A percentile compares a stretch with the other conserved stretches of the same genome.
phyloP scores from a whole-genome alignment of 495 filamentous ascomycete genomes.

The Hypoxylon rickii region DNA sequence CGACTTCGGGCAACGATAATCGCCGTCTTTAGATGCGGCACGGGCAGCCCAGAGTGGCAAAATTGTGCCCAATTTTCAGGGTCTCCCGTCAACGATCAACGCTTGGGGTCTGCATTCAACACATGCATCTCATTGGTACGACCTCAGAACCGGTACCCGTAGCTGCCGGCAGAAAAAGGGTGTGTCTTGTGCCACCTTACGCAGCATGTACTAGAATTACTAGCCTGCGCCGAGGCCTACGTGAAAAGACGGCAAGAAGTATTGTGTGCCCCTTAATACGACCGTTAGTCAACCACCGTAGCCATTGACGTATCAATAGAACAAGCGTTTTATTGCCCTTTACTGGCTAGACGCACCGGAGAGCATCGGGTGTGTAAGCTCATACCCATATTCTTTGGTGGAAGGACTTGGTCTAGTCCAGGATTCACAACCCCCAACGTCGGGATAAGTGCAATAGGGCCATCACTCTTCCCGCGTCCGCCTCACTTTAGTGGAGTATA shows the following conservation, averaged over 20 bases:
- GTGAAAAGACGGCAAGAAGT: slow-evolving; percentile 1
- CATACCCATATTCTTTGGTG: slow-evolving; percentile 1
- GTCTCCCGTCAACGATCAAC: slow-evolving; percentile 14
- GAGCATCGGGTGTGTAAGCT: slow-evolving; percentile 18
- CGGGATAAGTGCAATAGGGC: slow-evolving; percentile 10
- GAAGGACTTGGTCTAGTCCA: slow-evolving; percentile 15
- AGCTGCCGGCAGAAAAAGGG: slow-evolving; percentile 17
- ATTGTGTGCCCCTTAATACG: slow-evolving; percentile 16
- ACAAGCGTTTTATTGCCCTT: slow-evolving; percentile 3
- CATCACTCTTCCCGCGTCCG: slow-evolving; percentile 6
- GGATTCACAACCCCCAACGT: slow-evolving; percentile 7
- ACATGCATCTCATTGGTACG: slow-evolving; percentile 24
- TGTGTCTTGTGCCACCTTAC: slow-evolving; percentile 23
- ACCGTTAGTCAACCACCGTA: slow-evolving; percentile 21
- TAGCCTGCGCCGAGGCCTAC: slow-evolving; percentile 25
- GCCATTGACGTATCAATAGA: slow-evolving; percentile 33
- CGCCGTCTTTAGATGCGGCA: slow-evolving; percentile 14
- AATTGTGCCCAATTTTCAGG: slow-evolving; percentile 24
- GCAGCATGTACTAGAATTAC: slow-evolving; percentile 11
- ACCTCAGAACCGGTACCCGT: slow-evolving; percentile 24
- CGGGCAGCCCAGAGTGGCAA: slow-evolving; percentile 20
- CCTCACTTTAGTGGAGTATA: slow-evolving; percentile 22
- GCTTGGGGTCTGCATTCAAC: slow-evolving; percentile 21
- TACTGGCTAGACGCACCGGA: not conserved
- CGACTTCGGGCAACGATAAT: slow-evolving; percentile 16